A percentile compares a stretch with the other conserved stretches of the same genome.
Conservation (phyloP, 495 filamentous ascomycete genomes). For the Penicillium roqueforti region DNA sequence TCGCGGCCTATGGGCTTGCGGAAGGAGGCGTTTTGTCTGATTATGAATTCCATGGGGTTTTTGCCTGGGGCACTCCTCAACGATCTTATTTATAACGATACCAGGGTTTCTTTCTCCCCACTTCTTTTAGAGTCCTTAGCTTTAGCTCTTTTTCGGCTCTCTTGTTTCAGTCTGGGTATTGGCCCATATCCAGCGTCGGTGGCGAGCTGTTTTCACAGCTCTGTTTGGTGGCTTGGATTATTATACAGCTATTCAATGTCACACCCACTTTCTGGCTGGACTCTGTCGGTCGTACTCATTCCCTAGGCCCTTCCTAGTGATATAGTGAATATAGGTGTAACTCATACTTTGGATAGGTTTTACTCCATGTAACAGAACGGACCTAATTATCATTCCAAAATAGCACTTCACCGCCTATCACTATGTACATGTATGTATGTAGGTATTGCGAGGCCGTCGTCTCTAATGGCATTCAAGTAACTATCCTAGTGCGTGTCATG, state of each 20-base stretch:
- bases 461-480: background rate
- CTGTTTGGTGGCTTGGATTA: background rate
- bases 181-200: background rate
- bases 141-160: conserved; percentile 5
- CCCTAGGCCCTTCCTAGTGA: background rate
- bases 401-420: background rate
- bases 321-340: background rate
- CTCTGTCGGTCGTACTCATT: background rate
- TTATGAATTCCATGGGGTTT: conserved; percentile 15
- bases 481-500: background rate
- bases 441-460: no score
- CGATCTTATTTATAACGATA: conserved; percentile 16
- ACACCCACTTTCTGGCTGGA: background rate
- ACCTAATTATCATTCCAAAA: background rate
- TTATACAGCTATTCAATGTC: background rate
- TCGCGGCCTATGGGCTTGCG: conserved; percentile 5
- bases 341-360: background rate
- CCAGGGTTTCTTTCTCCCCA: background rate
- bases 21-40: conserved; percentile 20
- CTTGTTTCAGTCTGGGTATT: background rate
- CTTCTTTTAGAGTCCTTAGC: conserved; percentile 1
- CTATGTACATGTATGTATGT: background rate
- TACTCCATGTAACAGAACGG: background rate
- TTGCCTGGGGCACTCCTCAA: conserved; percentile 24
- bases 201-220: background rate